phyloP scores from a whole-genome alignment of 441 rosid species.

The Gossypium schwendimanii region DNA sequence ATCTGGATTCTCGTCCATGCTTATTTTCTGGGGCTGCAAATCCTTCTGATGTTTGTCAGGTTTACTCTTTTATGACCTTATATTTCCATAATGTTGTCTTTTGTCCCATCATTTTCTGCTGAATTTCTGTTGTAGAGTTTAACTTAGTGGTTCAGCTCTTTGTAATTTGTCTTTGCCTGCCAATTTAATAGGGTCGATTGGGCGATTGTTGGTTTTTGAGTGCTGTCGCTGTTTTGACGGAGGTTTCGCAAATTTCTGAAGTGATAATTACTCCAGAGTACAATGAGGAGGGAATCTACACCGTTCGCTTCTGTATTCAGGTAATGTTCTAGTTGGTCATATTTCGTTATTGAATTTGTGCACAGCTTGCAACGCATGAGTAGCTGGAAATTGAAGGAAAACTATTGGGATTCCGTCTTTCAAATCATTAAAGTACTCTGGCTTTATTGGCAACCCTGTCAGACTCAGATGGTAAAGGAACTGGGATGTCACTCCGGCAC shows the following conservation, averaged over 20 bases:
- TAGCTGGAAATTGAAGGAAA: background rate
- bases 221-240: constrained; percentile 94
- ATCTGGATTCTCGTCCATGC: constrained; percentile 62
- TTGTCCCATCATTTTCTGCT: constrained; percentile 2
- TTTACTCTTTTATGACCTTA: constrained; percentile 27
- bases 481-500: background rate
- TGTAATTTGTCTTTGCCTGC: constrained; percentile 6
- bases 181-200: constrained; percentile 73
- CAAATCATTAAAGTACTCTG: background rate
- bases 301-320: constrained; percentile 99
- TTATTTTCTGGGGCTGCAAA: constrained; percentile 88
- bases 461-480: background rate
- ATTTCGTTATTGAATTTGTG: background rate
- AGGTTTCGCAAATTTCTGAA: constrained; percentile 90
- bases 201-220: constrained; percentile 99
- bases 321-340: constrained; percentile 31
- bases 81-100: constrained; percentile 7
- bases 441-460: background rate
- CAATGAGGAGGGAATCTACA: constrained; percentile 99
- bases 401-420: background rate
- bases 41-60: constrained; percentile 99
- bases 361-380: background rate
- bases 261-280: constrained; percentile 95
- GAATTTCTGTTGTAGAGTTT: constrained; percentile 1
- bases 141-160: constrained; percentile 10